Conservation (phyloP, 148 eudicot species). For the Camellia sinensis region DNA sequence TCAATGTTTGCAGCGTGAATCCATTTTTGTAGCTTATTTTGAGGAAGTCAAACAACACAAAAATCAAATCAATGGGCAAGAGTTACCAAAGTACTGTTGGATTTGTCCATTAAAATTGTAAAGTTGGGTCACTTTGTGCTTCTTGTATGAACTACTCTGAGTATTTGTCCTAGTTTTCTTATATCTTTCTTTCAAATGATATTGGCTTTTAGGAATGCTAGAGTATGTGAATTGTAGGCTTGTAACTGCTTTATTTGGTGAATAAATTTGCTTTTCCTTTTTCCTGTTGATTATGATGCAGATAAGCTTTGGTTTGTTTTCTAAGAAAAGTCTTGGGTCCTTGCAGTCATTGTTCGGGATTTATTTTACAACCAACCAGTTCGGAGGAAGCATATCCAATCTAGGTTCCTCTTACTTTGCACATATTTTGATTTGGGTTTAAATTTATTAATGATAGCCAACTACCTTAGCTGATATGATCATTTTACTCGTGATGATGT, state of each 20-base stretch:
- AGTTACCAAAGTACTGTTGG: too few relatives aligned
- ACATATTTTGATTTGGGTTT: not conserved
- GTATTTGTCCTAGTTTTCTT: too few relatives aligned
- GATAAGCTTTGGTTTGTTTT: not conserved
- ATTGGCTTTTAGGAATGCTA: too few relatives aligned
- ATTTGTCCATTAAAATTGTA: too few relatives aligned
- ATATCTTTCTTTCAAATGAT: too few relatives aligned
- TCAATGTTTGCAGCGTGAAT: not conserved
- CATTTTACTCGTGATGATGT: not conserved
- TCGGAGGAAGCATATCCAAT: slow-evolving; percentile 74
- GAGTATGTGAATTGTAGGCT: not conserved
- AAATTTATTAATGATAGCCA: not conserved
- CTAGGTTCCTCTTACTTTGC: slow-evolving; percentile 46
- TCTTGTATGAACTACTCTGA: too few relatives aligned
- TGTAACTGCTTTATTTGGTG: not conserved
- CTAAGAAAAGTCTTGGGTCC: slow-evolving; percentile 8
- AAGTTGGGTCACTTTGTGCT: too few relatives aligned
- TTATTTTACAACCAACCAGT: slow-evolving; percentile 97
- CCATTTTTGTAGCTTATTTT: not conserved
- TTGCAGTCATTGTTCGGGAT: slow-evolving; percentile 82
- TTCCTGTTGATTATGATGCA: not conserved
- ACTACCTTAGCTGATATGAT: not conserved
- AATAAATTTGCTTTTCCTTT: not conserved
- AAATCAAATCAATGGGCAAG: too few relatives aligned
- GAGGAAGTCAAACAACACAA: not conserved